phyloP scores from a whole-genome alignment of 2,329 filamentous ascomycete genomes.

The Xylaria sp. region DNA sequence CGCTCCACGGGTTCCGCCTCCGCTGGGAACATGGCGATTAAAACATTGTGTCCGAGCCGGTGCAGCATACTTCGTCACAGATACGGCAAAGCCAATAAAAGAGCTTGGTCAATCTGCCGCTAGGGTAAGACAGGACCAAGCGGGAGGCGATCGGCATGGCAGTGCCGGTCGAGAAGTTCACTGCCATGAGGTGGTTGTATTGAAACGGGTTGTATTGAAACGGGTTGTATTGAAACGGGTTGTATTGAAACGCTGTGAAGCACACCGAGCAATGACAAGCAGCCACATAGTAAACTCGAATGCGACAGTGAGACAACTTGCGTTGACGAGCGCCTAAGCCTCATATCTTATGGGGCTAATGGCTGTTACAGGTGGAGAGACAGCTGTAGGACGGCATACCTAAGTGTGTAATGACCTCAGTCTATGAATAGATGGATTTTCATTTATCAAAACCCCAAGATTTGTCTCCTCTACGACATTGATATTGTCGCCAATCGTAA shows the following conservation, averaged over 20 bases:
- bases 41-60: background rate
- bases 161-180: background rate
- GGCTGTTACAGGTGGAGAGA: background rate
- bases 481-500: too few species aligned
- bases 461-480: too few species aligned
- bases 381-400: background rate
- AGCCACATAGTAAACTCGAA: background rate
- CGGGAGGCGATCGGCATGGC: background rate
- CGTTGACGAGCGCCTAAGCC: conserved; percentile 9
- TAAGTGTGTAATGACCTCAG: background rate
- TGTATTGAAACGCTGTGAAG: background rate
- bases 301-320: conserved; percentile 2
- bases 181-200: background rate
- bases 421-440: conserved; percentile 22
- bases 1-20: too few species aligned
- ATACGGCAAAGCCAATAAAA: too few species aligned
- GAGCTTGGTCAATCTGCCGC: background rate
- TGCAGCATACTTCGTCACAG: background rate
- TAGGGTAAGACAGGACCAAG: background rate
- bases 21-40: background rate
- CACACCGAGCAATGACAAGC: background rate
- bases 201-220: too few species aligned
- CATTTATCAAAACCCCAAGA: background rate
- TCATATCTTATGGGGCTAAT: conserved; percentile 5
- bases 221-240: too few species aligned